Evolutionary conservation across 2,329 filamentous ascomycete genomes (phyloP), one percentile per base, ranked within the genome.

Genomic region (Capronia coronata): DNA sequence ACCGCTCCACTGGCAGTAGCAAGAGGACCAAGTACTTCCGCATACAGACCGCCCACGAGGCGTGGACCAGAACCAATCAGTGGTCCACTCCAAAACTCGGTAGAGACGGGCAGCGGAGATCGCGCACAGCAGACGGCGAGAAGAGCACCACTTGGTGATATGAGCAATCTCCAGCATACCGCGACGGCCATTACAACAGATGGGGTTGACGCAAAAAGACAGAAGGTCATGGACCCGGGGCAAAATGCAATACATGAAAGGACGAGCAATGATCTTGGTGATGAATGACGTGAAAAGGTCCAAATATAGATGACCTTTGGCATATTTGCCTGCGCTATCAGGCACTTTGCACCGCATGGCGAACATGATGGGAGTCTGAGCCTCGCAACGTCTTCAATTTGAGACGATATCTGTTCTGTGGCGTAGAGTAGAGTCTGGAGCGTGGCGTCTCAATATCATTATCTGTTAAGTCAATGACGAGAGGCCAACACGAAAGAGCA

Each of bases 1-100:
- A 41, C n/a, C 27, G 38, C 25, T 21, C 48, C 35, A 19, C 37
- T 49, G 25, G n/a, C 44, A 25, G 46, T 21, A 11, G 29, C 14
- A n/a, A 35, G 46, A 40, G 53, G 29, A 29, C 53, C 41, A 30
- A 55, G 22, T 43, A 54, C 41, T 37, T 57, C 47, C 16, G 47
- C 56, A 40, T 73, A 70, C 49, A 67, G 69, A 27, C 70, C 70
- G n/a, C 62, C 71, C 43, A 72, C 69, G n/a, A 62, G 70, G 49
- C 68, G 68, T 19, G 69, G 64, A 27, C 53, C 65, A 13, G 64
- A 29, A 43, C 61, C 57, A 40, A 62, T 49, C 37, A 46, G 51
- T 22, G 41, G 49, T 4, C 62, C 59, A 29, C 43, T 54, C 9
- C 34, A 52, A 2, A 49, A 54, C 3, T 51, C 51, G 22, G 61